Evolutionary conservation across 257 asterid species (phyloP).

Genomic region (Cordia subcordata): DNA sequence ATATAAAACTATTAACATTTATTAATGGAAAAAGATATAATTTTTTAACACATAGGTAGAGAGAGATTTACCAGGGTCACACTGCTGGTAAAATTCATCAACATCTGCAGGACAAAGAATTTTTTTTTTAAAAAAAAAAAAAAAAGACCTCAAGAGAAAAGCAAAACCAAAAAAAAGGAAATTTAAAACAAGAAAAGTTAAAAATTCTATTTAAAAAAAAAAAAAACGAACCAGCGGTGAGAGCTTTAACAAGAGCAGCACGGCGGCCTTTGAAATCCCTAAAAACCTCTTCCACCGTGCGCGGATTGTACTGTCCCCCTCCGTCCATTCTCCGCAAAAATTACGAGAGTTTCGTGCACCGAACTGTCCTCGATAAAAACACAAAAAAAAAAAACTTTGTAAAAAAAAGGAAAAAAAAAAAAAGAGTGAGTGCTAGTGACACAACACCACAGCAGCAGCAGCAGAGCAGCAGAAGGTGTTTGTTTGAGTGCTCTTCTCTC

Average conservation of each 20-base stretch:
- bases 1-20: too few species aligned
- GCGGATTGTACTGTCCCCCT: slow-evolving; percentile 27
- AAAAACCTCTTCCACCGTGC: slow-evolving; percentile 41
- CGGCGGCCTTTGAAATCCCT: slow-evolving; percentile 41
- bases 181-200: not conserved
- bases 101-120: slow-evolving; percentile 29
- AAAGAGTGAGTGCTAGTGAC: too few species aligned
- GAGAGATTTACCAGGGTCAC: slow-evolving; percentile 40
- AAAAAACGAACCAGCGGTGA: slow-evolving; percentile 32
- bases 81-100: slow-evolving; percentile 31
- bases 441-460: too few species aligned
- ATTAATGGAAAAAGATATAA: not conserved
- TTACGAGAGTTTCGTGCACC: too few species aligned
- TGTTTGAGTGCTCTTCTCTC: too few species aligned
- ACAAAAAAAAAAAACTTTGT: too few species aligned
- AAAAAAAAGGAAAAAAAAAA: too few species aligned
- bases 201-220: not conserved
- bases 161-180: not conserved
- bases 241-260: slow-evolving; percentile 40
- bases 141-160: not conserved
- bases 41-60: too few species aligned
- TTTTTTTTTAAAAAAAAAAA: not conserved
- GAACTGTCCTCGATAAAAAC: too few species aligned
- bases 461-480: too few species aligned
- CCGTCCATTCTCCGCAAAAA: slow-evolving; percentile 9